Conservation (phyloP, 495 filamentous ascomycete genomes). For the Annulohypoxylon bovei region DNA sequence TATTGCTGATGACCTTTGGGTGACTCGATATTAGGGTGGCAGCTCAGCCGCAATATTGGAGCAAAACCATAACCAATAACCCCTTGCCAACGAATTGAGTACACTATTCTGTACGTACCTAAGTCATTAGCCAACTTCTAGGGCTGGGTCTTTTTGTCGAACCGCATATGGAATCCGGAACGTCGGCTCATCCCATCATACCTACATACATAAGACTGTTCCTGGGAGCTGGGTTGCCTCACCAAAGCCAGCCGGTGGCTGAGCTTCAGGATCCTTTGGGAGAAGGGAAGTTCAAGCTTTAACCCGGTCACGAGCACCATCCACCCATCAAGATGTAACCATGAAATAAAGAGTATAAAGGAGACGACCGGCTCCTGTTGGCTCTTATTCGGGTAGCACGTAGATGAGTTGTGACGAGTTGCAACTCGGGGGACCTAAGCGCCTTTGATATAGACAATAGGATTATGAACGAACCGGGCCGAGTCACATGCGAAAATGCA, state of each 20-base stretch:
- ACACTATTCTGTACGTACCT: neutral
- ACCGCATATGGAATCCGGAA: constrained; percentile 20
- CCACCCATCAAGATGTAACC: neutral
- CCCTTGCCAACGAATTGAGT: constrained; percentile 12
- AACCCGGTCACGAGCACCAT: neutral
- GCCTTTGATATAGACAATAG: neutral
- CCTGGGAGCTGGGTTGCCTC: constrained; percentile 29
- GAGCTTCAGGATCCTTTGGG: constrained; percentile 13
- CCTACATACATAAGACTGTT: neutral
- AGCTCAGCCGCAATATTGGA: constrained; percentile 47
- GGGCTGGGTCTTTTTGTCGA: neutral
- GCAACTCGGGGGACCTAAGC: neutral
- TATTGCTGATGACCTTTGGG: constrained; percentile 5
- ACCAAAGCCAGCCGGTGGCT: constrained; percentile 23
- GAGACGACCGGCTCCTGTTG: neutral
- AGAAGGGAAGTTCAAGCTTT: neutral
- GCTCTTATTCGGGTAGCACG: neutral
- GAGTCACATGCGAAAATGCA: constrained; percentile 8
- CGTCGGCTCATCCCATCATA: constrained; percentile 25
- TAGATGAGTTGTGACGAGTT: neutral
- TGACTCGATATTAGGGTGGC: constrained; percentile 11
- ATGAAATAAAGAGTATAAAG: neutral
- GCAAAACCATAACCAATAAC: constrained; percentile 30
- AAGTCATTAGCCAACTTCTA: constrained; percentile 16
- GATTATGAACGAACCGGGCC: neutral